Percentiles rank a stretch among this genome's conserved stretches.
Conservation (phyloP, 1,139 yeast genomes). For the Yamadazyma triangularis region DNA sequence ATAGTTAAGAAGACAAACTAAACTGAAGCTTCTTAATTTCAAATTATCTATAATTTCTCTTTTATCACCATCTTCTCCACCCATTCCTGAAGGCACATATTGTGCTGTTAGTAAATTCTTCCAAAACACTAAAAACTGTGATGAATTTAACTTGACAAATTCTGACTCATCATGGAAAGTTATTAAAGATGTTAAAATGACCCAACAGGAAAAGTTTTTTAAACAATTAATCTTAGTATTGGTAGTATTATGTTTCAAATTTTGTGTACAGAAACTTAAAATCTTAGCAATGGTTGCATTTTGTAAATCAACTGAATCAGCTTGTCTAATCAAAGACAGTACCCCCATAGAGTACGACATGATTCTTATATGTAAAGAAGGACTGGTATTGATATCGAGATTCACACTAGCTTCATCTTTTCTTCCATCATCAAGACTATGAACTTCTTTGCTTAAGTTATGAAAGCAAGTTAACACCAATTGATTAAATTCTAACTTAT, state of each 20-base stretch:
- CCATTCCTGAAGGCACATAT: conserved; percentile 28
- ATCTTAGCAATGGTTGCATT: conserved; percentile 39
- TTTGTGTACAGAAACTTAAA: conserved; percentile 46
- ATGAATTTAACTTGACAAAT: conserved; percentile 64
- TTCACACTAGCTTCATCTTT: conserved; percentile 9
- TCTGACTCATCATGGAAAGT: conserved; percentile 59
- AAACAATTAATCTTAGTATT: conserved; percentile 14
- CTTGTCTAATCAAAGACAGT: conserved; percentile 35
- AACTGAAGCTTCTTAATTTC: conserved; percentile 36
- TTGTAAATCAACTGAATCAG: conserved; percentile 34
- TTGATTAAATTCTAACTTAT: conserved; percentile 34
- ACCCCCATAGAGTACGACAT: conserved; percentile 34
- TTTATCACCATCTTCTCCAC: conserved; percentile 21
- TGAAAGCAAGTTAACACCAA: conserved; percentile 31
- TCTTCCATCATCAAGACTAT: conserved; percentile 14
- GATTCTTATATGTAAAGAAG: conserved; percentile 19
- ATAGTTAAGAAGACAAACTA: conserved; percentile 39
- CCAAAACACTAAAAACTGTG: conserved; percentile 79
- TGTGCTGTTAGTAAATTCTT: conserved; percentile 67
- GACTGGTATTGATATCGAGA: conserved; percentile 22
- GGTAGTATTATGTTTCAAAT: conserved; percentile 34
- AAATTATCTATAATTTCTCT: conserved; percentile 34
- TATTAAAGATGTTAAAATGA: conserved; percentile 70
- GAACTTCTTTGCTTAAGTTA: conserved; percentile 30
- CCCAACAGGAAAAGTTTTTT: conserved; percentile 54